Conservation (phyloP, 306 rosid genomes). For the Glycine soja region DNA sequence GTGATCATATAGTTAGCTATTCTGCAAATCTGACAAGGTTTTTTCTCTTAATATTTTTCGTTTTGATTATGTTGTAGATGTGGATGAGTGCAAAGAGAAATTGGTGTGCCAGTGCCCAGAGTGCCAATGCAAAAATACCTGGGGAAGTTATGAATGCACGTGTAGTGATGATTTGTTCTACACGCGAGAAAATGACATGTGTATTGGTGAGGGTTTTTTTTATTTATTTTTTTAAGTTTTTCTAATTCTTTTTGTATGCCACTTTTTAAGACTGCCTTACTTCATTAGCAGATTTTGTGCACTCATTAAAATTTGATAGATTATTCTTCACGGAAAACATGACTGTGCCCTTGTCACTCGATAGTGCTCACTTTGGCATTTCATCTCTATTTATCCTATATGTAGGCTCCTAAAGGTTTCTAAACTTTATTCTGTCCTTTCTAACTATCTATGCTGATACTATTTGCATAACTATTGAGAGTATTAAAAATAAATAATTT, state of each 20-base stretch:
- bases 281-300: constrained; percentile 1
- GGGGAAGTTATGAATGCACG: constrained; percentile 95
- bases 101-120: constrained; percentile 83
- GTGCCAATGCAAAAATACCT: constrained; percentile 83
- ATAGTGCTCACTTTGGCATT: constrained; percentile 7
- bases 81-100: constrained; percentile 88
- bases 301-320: background rate
- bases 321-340: constrained; percentile 9
- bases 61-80: constrained; percentile 58
- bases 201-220: constrained; percentile 65
- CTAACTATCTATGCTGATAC: background rate
- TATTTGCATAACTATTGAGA: background rate
- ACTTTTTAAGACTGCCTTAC: background rate
- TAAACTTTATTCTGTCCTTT: constrained; percentile 1
- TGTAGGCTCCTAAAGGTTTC: background rate
- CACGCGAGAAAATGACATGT: constrained; percentile 76
- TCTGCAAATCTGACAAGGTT: background rate
- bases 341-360: constrained; percentile 8
- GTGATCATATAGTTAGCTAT: constrained; percentile 1
- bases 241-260: constrained; percentile 25
- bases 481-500: background rate
- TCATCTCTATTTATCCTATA: background rate
- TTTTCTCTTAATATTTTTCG: constrained; percentile 10
- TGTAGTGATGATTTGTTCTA: constrained; percentile 70
- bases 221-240: background rate